These are phyloP conservation scores for Zasmidium citrigriseum DNA, from an alignment of 2,329 filamentous ascomycete genomes.

Conservation along the genomic window DNA sequence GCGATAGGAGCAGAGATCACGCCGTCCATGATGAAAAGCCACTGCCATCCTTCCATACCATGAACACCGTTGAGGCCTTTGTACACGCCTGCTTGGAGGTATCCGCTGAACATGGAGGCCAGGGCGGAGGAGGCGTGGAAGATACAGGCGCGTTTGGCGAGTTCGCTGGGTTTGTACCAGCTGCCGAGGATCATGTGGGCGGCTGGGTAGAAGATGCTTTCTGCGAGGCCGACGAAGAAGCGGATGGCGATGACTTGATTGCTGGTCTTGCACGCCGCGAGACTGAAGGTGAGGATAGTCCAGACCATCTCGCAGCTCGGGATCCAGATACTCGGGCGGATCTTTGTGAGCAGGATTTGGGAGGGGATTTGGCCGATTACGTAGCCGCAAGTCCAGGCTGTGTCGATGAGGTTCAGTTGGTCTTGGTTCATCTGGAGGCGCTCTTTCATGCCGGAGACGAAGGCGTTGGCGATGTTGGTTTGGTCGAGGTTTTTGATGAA, in stretches of 20 bases:
- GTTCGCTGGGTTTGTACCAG: conserved; percentile 54
- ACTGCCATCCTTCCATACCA: conserved; percentile 52
- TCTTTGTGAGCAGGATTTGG: conserved; percentile 49
- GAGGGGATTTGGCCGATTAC: conserved; percentile 24
- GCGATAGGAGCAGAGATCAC: conserved; percentile 57
- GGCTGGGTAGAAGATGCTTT: conserved; percentile 55
- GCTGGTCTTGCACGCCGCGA: conserved; percentile 43
- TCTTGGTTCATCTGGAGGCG: conserved; percentile 56
- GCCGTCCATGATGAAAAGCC: conserved; percentile 43
- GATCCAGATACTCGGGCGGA: conserved; percentile 52
- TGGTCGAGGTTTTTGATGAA: conserved; percentile 52
- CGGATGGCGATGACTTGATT: conserved; percentile 50
- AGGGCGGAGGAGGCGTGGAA: conserved; percentile 53
- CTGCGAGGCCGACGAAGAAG: conserved; percentile 53
- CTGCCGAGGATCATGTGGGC: conserved; percentile 55
- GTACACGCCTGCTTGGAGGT: conserved; percentile 57
- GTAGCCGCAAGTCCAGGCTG: conserved; percentile 63
- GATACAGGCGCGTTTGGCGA: conserved; percentile 55
- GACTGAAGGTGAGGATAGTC: conserved; percentile 51
- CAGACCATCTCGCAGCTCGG: conserved; percentile 51
- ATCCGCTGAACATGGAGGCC: conserved; percentile 52
- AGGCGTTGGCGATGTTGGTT: conserved; percentile 44
- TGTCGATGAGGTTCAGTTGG: conserved; percentile 58
- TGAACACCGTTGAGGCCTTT: conserved; percentile 46
- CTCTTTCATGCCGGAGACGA: conserved; percentile 54